phyloP scores from a whole-genome alignment of 176 grass and related monocot genomes.

The Musa beccarii region DNA sequence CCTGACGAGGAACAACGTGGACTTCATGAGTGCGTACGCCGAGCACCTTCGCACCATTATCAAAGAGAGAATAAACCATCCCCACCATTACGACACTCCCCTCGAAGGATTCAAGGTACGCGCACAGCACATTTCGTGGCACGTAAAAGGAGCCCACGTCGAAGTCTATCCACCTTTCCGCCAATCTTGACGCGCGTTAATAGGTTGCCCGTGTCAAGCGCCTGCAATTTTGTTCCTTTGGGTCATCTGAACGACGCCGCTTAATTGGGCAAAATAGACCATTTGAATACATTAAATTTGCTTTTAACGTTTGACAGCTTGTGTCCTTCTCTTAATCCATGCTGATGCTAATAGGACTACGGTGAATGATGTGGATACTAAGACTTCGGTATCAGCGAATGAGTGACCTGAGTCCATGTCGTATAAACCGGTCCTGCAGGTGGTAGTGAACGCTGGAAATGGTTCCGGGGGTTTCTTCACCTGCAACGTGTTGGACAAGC shows the following conservation, averaged over 20 bases:
- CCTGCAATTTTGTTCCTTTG: too few relatives aligned
- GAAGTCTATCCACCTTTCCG: background rate
- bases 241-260: too few relatives aligned
- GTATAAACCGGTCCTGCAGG: background rate
- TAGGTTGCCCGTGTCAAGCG: too few relatives aligned
- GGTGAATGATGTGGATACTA: background rate
- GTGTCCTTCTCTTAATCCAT: too few relatives aligned
- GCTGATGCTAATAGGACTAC: too few relatives aligned
- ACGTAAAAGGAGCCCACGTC: too few relatives aligned
- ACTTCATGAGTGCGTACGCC: constrained; percentile 67
- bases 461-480: constrained; percentile 83
- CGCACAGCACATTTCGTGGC: background rate
- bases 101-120: constrained; percentile 46
- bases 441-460: constrained; percentile 80
- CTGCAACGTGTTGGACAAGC: constrained; percentile 59
- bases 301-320: too few relatives aligned
- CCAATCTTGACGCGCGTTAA: background rate
- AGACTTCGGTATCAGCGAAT: background rate
- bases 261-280: too few relatives aligned
- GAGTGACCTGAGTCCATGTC: background rate
- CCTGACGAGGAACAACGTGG: constrained; percentile 35
- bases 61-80: constrained; percentile 57
- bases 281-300: too few relatives aligned
- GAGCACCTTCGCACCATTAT: constrained; percentile 61
- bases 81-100: constrained; percentile 38